Evolutionary conservation across 2,329 filamentous ascomycete genomes (phyloP), one percentile per base, ranked within the genome.

Genomic region (Pyrenochaeta sp.): DNA sequence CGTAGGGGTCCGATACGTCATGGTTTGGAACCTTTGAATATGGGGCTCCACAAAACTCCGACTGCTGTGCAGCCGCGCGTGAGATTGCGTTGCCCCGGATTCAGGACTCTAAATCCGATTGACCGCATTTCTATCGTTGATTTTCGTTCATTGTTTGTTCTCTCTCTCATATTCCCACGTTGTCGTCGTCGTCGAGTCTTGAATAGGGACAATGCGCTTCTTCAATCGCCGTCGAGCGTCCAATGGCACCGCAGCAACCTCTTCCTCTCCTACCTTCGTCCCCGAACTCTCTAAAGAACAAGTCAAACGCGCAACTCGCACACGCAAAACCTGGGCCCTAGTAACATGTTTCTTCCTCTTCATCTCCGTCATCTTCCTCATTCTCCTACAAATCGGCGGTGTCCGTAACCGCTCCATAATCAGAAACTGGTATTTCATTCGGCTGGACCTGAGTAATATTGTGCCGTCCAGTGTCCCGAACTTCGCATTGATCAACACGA

Each of bases 371-470:
- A 83, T 94, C 63, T 96, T 96, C 76, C 82, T 96, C 39, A 86
- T 96, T 60, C 85, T 96, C 66, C 91, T 92, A 69, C 84, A 92
- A 68, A 86, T 96, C 66, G 93, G 91, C 66, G 93, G 91, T 78
- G 89, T 88, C 52, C 84, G 82, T 68, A 82, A 87, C 68, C 84
- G 83, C 56, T 72, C 82, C 15, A 84, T 90, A 6, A 82, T 93
- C 34, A 85, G 85, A 58, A 80, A 87, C 56, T 91, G 91, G 67
- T 97, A 91, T 80, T 95, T 97, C 78, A 90, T 96, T 77, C 90
- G 89, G 68, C 86, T 97, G 69, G 86, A 96, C 77, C 85, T 97
- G 48, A 86, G 91, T 66, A 86, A 96, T 70, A 90, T 97, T 73
- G 89, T 97, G 55, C 90, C 91, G 0, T 81, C 87, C 34, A 87